Conservation (phyloP, 2,329 filamentous ascomycete genomes). For the Cladosporium velox region DNA sequence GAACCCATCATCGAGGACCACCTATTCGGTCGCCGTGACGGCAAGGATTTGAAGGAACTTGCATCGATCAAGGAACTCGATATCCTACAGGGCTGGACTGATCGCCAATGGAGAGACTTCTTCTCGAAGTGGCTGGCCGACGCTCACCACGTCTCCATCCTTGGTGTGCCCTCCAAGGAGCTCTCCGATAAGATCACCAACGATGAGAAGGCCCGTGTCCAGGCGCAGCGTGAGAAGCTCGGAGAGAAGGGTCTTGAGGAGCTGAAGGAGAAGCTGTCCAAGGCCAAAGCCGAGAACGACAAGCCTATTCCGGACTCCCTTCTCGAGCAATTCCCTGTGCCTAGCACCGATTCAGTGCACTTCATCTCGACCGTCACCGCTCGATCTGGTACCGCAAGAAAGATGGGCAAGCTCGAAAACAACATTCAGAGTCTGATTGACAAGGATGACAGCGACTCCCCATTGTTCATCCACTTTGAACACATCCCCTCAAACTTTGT, state of each 20-base stretch:
- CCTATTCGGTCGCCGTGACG: conserved; percentile 83
- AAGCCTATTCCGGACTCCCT: conserved; percentile 78
- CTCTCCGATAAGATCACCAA: conserved; percentile 79
- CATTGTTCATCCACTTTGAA: conserved; percentile 92
- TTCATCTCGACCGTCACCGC: conserved; percentile 89
- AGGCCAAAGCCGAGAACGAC: conserved; percentile 86
- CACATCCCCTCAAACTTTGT: conserved; percentile 93
- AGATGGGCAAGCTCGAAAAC: conserved; percentile 68
- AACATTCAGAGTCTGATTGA: conserved; percentile 76
- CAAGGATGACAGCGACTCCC: conserved; percentile 59
- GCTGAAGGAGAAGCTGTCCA: conserved; percentile 73
- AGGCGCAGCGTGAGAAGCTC: conserved; percentile 74
- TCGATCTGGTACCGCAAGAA: conserved; percentile 74
- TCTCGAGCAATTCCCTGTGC: conserved; percentile 80
- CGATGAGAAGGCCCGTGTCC: conserved; percentile 76
- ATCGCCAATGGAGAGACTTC: conserved; percentile 80
- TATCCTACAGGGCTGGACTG: conserved; percentile 73
- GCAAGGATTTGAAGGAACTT: conserved; percentile 52
- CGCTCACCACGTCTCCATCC: conserved; percentile 80
- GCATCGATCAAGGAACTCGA: conserved; percentile 58
- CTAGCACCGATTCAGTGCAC: conserved; percentile 85
- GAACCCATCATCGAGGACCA: conserved; percentile 89
- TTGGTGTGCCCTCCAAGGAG: conserved; percentile 81
- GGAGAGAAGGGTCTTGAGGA: conserved; percentile 79
- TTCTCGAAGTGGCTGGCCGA: conserved; percentile 82